A percentile compares a stretch with the other conserved stretches of the same genome.
phyloP scores from a whole-genome alignment of 225 moss, liverwort and hornwort genomes.

The Asterella californica region DNA sequence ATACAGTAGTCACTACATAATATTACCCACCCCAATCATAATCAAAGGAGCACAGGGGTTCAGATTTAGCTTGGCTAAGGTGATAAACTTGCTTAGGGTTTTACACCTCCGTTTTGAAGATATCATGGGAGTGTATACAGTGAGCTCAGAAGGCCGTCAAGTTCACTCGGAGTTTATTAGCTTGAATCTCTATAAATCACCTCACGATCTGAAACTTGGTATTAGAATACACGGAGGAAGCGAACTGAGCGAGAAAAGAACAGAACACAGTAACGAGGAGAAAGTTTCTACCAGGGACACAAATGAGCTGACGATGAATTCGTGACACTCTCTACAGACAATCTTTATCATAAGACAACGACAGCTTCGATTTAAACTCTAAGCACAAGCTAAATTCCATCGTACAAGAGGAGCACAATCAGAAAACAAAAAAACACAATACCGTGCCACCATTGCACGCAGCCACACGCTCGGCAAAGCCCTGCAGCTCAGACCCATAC shows the following conservation, averaged over 20 bases:
- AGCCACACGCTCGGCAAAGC: conserved; percentile 68
- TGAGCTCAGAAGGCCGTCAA: neutral
- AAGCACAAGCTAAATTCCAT: neutral
- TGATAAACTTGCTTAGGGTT: neutral
- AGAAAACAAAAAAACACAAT: neutral
- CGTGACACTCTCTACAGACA: neutral
- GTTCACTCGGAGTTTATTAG: neutral
- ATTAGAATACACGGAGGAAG: neutral
- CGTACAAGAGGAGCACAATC: neutral
- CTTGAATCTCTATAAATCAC: no score
- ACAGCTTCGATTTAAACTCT: neutral
- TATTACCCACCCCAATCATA: neutral
- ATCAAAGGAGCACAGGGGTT: neutral
- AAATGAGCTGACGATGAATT: neutral
- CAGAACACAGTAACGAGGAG: neutral
- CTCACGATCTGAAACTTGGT: no score
- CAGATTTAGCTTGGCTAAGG: neutral
- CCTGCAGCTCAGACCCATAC: conserved; percentile 52
- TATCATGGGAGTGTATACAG: neutral
- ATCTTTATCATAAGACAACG: neutral
- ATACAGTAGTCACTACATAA: neutral
- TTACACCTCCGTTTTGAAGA: neutral
- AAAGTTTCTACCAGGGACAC: neutral
- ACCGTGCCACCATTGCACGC: conserved; percentile 58
- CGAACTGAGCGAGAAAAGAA: neutral